Percentiles rank a stretch among this genome's conserved stretches.
Evolutionary conservation across 2,329 filamentous ascomycete genomes (phyloP).

Genomic region (Ophiostoma sp.): DNA sequence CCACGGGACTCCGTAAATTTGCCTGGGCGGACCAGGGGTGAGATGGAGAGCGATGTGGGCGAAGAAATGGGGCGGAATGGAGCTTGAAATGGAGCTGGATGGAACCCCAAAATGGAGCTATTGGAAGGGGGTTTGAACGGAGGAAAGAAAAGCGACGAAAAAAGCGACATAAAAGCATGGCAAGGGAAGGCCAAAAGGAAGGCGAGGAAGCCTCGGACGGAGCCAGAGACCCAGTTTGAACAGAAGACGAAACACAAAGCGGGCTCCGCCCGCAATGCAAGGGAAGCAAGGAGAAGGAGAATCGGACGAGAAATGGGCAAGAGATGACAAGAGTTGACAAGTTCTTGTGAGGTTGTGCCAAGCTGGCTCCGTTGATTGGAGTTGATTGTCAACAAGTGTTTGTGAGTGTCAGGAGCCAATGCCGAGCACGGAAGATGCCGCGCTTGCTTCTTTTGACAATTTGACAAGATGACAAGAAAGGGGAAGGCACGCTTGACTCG

Average conservation of each 20-base stretch:
- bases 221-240: not conserved
- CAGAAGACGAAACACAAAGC: not conserved
- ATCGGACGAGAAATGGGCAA: too few species aligned
- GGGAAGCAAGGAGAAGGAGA: not conserved
- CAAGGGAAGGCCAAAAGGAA: not conserved
- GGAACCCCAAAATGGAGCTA: not conserved
- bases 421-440: not conserved
- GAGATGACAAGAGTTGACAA: too few species aligned
- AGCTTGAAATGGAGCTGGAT: not conserved
- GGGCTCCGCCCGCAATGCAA: not conserved
- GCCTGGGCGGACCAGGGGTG: not conserved
- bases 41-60: slow-evolving; percentile 1
- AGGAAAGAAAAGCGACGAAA: not conserved
- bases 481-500: not conserved
- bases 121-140: not conserved
- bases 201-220: not conserved
- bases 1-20: slow-evolving; percentile 9
- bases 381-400: not conserved
- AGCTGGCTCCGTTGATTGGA: not conserved
- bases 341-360: not conserved
- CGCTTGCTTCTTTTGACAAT: not conserved
- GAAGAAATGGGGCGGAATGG: not conserved
- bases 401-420: not conserved
- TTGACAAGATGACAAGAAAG: too few species aligned
- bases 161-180: not conserved